Percentiles rank a stretch among this genome's conserved stretches.
These are phyloP conservation scores for Podospora anserina DNA, from an alignment of 495 filamentous ascomycete species.

Conservation along the genomic window DNA sequence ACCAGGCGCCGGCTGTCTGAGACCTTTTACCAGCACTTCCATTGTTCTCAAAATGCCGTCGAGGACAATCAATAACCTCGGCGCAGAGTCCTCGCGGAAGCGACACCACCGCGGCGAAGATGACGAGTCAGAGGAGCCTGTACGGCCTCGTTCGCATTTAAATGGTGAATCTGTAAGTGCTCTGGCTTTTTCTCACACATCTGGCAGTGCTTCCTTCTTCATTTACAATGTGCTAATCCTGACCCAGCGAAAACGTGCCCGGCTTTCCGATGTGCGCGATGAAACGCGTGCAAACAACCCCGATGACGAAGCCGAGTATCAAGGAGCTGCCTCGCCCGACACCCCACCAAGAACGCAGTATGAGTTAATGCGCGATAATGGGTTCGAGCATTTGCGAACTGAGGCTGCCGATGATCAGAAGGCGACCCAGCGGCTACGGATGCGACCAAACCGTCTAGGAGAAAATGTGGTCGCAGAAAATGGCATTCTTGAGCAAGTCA, in stretches of 20 bases:
- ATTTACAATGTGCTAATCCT: neutral
- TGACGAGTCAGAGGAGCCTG: constrained; percentile 46
- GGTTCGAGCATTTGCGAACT: constrained; percentile 51
- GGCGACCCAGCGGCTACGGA: constrained; percentile 64
- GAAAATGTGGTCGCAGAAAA: constrained; percentile 76
- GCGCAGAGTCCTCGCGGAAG: constrained; percentile 30
- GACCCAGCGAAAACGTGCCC: constrained; percentile 43
- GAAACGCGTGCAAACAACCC: constrained; percentile 24
- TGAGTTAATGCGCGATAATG: constrained; percentile 49
- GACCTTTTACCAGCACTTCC: neutral
- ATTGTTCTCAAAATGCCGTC: constrained; percentile 21
- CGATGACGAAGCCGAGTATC: constrained; percentile 37
- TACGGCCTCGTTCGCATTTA: constrained; percentile 44
- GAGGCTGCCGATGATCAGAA: constrained; percentile 60
- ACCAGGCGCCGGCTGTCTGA: neutral
- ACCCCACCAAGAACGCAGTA: constrained; percentile 48
- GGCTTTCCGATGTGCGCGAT: constrained; percentile 35
- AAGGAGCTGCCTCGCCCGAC: constrained; percentile 19
- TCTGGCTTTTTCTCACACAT: constrained; percentile 1
- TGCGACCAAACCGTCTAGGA: constrained; percentile 50
- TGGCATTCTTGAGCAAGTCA: constrained; percentile 77
- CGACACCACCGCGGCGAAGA: constrained; percentile 44
- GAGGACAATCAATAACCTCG: constrained; percentile 19
- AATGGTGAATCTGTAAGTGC: constrained; percentile 45
- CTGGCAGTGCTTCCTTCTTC: neutral